Base-by-base conservation (phyloP, 352 stramenopile species). In the Phytophthora europaea region DNA sequence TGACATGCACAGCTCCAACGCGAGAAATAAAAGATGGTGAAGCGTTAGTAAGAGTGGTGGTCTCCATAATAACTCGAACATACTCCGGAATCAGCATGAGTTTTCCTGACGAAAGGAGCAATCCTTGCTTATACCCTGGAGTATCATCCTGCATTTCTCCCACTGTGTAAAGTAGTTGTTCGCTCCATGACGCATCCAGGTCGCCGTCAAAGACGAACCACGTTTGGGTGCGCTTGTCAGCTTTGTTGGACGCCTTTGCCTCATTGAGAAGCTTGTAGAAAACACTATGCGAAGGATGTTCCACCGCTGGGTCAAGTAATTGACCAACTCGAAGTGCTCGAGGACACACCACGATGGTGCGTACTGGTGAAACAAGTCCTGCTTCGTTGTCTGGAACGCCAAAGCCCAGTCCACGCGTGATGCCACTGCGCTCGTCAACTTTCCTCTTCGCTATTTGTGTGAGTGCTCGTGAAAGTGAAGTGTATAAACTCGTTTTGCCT, bases 191-290 rank as follows among this genome's bases (percentile, higher is more conserved):
- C 6, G 67, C 16, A 51, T 79, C 70, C 1, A 93, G 34, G n/a
- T 90, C 78, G 0, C 88, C 85, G 62, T 95, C 88, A 16, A 95
- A 67, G 6, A 93, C 61, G 6, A 94, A 62, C 87, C 88, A 95
- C 18, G 86, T 90, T 8, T 84, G 67, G 6, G 70, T 63, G 9
- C 62, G 28, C 16, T 61, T 58, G 22, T 74, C 65, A 10, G 16
- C 16, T 38, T 66, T 68, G 34, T 67, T 59, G 12, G 22, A 53
- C 6, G n/a, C 22, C 57, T 92, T 92, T 22, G 84, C 78, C 22
- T 90, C 87, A 18, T 76, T 77, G 13, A 87, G 36, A 26, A 91
- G 15, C 2, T 82, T 82, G 3, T 45, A 53, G 0, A 92, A 56
- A n/a, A 92, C 53, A 10, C 75, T 81, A 13, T 78, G 72, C 0